phyloP scores from a whole-genome alignment of 257 asterid species.

The Voacanga thouarsii region DNA sequence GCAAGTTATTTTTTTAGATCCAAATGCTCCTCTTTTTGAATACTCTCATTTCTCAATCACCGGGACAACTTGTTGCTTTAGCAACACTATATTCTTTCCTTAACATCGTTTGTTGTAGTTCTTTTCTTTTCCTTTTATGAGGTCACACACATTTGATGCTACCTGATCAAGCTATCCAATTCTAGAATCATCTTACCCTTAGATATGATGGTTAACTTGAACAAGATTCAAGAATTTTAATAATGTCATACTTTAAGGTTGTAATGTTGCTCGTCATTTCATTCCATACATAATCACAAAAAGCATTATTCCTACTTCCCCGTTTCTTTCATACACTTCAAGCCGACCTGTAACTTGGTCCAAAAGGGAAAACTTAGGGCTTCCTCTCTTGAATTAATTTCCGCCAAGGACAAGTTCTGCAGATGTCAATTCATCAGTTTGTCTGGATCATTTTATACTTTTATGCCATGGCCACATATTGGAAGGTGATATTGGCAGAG shows the following conservation, averaged over 20 bases:
- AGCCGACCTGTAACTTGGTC: background rate
- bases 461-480: conserved; percentile 86
- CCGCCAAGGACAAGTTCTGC: background rate
- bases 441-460: conserved; percentile 28
- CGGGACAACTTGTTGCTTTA: too few species aligned
- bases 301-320: background rate
- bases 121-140: background rate
- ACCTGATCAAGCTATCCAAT: background rate
- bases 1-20: too few species aligned
- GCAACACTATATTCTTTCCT: too few species aligned
- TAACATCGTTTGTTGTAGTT: background rate
- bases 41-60: too few species aligned
- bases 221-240: background rate
- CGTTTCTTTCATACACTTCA: background rate
- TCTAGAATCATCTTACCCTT: background rate
- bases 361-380: background rate
- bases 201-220: background rate
- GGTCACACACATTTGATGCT: background rate
- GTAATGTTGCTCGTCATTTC: background rate
- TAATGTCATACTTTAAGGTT: background rate
- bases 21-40: too few species aligned
- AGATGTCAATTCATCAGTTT: conserved; percentile 12
- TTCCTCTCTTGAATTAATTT: background rate
- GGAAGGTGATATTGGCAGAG: conserved; percentile 71
- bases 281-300: background rate